Evolutionary conservation across 2,329 filamentous ascomycete genomes (phyloP).

Genomic region (Trichophyton mentagrophytes): DNA sequence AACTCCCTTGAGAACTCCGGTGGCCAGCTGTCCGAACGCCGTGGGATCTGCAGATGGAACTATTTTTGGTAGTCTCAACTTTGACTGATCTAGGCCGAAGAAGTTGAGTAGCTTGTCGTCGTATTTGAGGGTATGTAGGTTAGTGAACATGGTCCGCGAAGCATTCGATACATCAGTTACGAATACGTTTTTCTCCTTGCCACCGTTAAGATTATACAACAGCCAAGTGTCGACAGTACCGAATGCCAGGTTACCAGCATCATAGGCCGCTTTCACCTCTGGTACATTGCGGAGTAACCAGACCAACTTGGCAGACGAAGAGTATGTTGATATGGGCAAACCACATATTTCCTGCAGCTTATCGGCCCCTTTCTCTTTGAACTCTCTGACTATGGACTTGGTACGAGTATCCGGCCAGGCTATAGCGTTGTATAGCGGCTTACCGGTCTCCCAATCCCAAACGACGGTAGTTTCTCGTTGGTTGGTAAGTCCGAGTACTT

Average conservation of each 20-base stretch:
- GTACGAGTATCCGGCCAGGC: conserved; percentile 86
- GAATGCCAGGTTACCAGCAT: conserved; percentile 63
- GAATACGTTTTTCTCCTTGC: conserved; percentile 50
- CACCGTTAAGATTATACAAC: conserved; percentile 64
- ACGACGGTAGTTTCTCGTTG: conserved; percentile 80
- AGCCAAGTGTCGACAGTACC: conserved; percentile 85
- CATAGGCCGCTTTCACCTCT: conserved; percentile 60
- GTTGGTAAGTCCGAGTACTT: conserved; percentile 72
- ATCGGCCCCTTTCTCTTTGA: conserved; percentile 58
- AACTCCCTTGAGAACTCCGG: conserved; percentile 54
- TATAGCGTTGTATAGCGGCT: conserved; percentile 71
- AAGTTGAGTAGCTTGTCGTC: conserved; percentile 65
- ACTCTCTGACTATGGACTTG: conserved; percentile 58
- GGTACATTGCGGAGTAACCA: conserved; percentile 67
- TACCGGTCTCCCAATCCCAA: conserved; percentile 69
- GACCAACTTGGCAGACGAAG: conserved; percentile 68
- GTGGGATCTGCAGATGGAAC: conserved; percentile 64
- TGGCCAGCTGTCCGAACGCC: conserved; percentile 55
- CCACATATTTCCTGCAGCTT: conserved; percentile 60
- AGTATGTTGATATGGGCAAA: conserved; percentile 76
- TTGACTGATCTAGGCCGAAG: conserved; percentile 59
- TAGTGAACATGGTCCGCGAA: conserved; percentile 89
- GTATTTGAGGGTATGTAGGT: conserved; percentile 67
- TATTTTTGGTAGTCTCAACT: conserved; percentile 68
- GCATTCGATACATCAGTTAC: conserved; percentile 84